Conservation (phyloP, 1,284 basidiomycete species). For the Trichosporon asahii region DNA sequence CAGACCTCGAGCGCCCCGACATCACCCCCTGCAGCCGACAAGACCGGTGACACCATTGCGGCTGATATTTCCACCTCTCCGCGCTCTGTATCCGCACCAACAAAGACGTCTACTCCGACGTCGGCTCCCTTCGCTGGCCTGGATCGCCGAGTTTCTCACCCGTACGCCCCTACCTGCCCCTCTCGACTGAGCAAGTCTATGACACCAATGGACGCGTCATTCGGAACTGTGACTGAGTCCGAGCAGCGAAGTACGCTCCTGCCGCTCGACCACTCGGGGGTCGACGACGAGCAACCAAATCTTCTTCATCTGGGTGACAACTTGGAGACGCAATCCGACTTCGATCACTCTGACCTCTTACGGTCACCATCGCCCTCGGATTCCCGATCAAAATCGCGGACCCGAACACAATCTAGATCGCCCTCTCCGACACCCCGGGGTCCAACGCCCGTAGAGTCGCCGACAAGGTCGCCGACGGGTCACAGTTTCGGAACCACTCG, state of each 20-base stretch:
- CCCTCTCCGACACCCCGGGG: neutral
- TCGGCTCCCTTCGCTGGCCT: neutral
- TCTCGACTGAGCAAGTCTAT: constrained; percentile 49
- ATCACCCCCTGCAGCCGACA: neutral
- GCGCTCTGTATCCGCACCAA: neutral
- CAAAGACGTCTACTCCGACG: neutral
- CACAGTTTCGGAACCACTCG: constrained; percentile 1
- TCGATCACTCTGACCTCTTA: neutral
- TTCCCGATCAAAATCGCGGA: neutral
- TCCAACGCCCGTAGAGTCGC: neutral
- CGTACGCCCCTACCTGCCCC: constrained; percentile 46
- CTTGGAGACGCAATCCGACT: neutral
- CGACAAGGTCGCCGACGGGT: neutral
- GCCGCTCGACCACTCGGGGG: neutral
- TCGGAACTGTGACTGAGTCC: constrained; percentile 24
- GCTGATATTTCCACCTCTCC: constrained; percentile 24
- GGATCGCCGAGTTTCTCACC: constrained; percentile 37
- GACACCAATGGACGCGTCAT: constrained; percentile 40
- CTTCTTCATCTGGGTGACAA: neutral
- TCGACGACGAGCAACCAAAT: neutral
- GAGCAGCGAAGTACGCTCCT: neutral
- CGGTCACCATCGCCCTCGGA: neutral
- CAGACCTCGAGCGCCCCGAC: neutral
- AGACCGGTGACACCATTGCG: neutral
- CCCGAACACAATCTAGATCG: neutral